Evolutionary conservation across 2,329 filamentous ascomycete species (phyloP), one percentile per base, ranked within the genome.

Genomic region (Scedosporium boydii): DNA sequence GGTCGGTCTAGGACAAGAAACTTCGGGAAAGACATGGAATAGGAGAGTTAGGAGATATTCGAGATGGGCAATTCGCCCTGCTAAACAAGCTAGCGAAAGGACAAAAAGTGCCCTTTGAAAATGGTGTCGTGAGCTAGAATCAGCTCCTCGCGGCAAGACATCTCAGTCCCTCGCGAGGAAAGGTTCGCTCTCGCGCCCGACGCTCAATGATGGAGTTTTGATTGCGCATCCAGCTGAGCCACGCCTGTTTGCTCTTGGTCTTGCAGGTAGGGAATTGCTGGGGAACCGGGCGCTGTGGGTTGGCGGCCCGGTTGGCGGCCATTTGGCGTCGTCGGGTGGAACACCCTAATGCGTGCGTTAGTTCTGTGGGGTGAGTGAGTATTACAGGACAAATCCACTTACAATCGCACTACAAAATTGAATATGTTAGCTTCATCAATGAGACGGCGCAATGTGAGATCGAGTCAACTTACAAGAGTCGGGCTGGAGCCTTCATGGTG

Each of bases 401-500:
- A 68, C 67, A 68, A 42, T 68, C 67, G 46, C 62, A 63, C 62
- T 60, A 42, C 53, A 55, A 14, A 16, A 59, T 42, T 9, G 41
- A 27, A 51, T 26, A 26, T 27, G 27, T 26, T 26, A 23, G 58
- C 64, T 76, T 62, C 76, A 81, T 78, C 81, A 61, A 81, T 79
- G 65, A 79, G 81, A 78, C 80, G 63, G 16, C 61, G 34, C 27
- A 9, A 42, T 23, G 21, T 14, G 23, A 6, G 23, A 7, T 5
- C n/a, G 12, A 9, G 14, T 58, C n/a, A 27, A 76, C 80, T 77
- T 70, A 83, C 81, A 67, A 78, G 73, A 42, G 80, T 86, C n/a
- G 80, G 75, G 12, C 87, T 90, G 48, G 89, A 93, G 16, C 90
- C 90, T 67, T 92, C 89, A 67, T 96, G 92, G 71, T 96, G 91